Base-by-base conservation (phyloP, 495 filamentous ascomycete genomes). In the Lepraria neglecta region DNA sequence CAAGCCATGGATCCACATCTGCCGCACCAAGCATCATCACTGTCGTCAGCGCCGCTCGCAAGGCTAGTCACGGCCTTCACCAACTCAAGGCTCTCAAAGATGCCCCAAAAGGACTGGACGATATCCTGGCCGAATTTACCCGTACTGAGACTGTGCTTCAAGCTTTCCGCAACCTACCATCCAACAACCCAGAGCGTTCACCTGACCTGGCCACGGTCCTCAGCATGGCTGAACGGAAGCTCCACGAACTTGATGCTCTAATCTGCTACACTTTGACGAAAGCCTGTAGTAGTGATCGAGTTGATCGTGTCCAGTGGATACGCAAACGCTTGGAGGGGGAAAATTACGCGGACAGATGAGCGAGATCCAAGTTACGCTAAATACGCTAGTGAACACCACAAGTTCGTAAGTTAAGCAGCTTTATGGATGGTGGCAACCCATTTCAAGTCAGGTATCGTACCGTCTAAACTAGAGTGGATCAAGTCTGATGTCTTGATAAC, bases 281-380 rank as follows among this genome's bases (percentile, higher is more conserved):
- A 40, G 35, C 48, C 2, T 21, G 58, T 3, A 44, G n/a, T 9
- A 44, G 28, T 19, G 38, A 54, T 4, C 14, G 51, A 60, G 47
- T 54, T 21, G 58, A 60, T 19, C 46, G 58, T n/a, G 28, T 50
- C 33, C 58, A 60, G 28, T 54, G 47, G 58, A 19, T 48, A 1
- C n/a, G 27, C 6, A 27, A 17, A 6, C 28, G 38, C 5, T 21
- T 12, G 15, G 35, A 54, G 40, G 40, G 28, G 5, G 38, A 60
- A 27, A 45, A 33, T 33, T 60, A 38, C 58, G 58, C 5, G 38
- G 28, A 28, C 12, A 60, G 21, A 3, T 60, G 17, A 15, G n/a
- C 7, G n/a, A 54, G 3, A 28, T 35, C 27, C 33, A n/a, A 19
- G 47, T 12, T 6, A 54, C 46, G 4, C 48, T 60, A n/a, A 30